Evolutionary conservation across 2,329 filamentous ascomycete species (phyloP).

Genomic region (Ophiosphaerella herpotricha): DNA sequence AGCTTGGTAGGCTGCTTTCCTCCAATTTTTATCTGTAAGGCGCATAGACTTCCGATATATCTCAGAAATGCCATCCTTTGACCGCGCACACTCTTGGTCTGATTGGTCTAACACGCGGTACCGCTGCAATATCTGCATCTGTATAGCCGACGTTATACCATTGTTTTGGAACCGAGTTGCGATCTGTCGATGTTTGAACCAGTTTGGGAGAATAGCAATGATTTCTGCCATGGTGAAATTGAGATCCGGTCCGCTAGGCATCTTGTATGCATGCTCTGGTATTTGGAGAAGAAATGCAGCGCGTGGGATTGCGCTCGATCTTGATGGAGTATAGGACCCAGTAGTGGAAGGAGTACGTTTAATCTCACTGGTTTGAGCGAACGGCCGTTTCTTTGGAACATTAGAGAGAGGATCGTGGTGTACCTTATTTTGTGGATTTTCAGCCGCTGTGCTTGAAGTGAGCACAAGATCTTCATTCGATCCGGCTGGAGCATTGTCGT

Average conservation of each 20-base stretch:
- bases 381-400: too few relatives aligned
- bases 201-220: conserved; percentile 19
- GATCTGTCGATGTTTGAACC: conserved; percentile 17
- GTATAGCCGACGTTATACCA: conserved; percentile 12
- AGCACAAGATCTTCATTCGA: too few relatives aligned
- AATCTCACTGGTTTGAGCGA: too few relatives aligned
- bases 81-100: conserved; percentile 5
- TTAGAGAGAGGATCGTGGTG: too few relatives aligned
- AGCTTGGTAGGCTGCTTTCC: conserved; percentile 5
- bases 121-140: conserved; percentile 20
- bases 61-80: conserved; percentile 15
- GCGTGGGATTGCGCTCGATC: background rate
- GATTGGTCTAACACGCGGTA: conserved; percentile 10
- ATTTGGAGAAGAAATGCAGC: background rate
- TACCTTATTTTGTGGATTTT: too few relatives aligned
- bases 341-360: too few relatives aligned
- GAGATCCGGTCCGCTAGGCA: background rate
- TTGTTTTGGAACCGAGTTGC: conserved; percentile 20
- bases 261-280: background rate
- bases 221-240: conserved; percentile 22
- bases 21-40: conserved; percentile 7
- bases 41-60: conserved; percentile 24
- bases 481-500: too few relatives aligned
- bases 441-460: too few relatives aligned
- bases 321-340: too few relatives aligned